Base-by-base conservation (phyloP, 768 basidiomycete species). In the Hericium alpestre region DNA sequence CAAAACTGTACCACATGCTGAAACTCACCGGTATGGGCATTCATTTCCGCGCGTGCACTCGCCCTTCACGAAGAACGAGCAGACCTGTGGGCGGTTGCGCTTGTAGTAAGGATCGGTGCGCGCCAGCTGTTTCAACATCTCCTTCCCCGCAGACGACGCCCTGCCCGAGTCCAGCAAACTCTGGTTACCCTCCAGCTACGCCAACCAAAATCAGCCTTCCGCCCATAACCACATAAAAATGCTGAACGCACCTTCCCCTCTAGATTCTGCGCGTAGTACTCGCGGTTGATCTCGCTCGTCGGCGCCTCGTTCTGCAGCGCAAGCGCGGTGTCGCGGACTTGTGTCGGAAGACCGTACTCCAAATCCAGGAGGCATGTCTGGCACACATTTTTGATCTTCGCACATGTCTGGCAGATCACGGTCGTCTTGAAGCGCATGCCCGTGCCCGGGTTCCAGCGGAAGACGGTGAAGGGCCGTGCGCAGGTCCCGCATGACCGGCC, bases 21-120 rank as follows among this genome's bases (percentile, higher is more conserved):
- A 11, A 40, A 70, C 77, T 56, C 57, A 82, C 84, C 84, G 71
- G 70, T 92, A 98, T 1, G 96, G 96, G 69, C 96, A 99, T 58
- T 95, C 93, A 13, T 74, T 72, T 7, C 96, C 96, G 46, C 96
- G 82, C 41, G 78, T 91, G 69, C 96, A 99, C 56, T 94, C 89
- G 0, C 96, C 96, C 72, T 98, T 99, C 52, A 79, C 85, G 67
- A 86, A 98, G 79, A 98, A 98, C 2, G 90, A 91, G 70, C 96
- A 99, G 13, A 96, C 67, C 62, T 97, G 89, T 49, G 96, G 92
- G 56, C 88, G 75, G 72, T 98, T 99, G 56, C 95, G 85, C 71
- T 97, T 96, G 75, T 98, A 98, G 69, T 93, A 93, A 0, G 96
- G 96, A 65, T 98, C 95, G 32, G 90, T 90, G 62, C 95, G 81